These are phyloP conservation scores for Lactifluus piperatus DNA, from an alignment of 768 basidiomycete species.

Conservation along the genomic window DNA sequence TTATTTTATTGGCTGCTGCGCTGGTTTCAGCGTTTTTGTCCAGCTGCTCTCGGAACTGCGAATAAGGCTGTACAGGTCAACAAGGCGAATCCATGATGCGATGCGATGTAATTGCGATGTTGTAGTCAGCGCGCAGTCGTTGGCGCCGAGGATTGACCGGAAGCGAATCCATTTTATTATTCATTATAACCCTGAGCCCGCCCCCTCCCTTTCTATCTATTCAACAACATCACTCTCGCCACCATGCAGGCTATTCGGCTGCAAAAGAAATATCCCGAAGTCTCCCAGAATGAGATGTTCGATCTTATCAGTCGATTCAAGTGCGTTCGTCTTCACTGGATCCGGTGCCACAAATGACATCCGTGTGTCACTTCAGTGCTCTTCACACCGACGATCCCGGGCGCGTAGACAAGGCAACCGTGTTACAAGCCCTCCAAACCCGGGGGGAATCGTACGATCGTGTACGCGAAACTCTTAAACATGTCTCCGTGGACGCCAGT, in stretches of 20 bases:
- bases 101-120: neutral
- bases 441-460: constrained; percentile 87
- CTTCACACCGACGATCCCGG: constrained; percentile 76
- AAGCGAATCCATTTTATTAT: neutral
- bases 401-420: constrained; percentile 72
- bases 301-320: constrained; percentile 94
- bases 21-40: neutral
- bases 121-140: neutral
- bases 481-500: constrained; percentile 88
- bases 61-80: neutral
- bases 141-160: neutral
- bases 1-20: neutral
- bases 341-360: constrained; percentile 16
- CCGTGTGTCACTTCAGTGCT: constrained; percentile 35
- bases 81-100: neutral
- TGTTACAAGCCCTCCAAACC: constrained; percentile 68
- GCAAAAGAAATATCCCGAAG: constrained; percentile 87
- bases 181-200: constrained; percentile 2
- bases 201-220: neutral
- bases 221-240: neutral
- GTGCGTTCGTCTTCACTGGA: constrained; percentile 40
- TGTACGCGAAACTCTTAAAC: constrained; percentile 84
- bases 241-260: constrained; percentile 77
- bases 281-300: constrained; percentile 89
- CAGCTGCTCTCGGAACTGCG: neutral